phyloP scores from a whole-genome alignment of 2,329 filamentous ascomycete species.

The Sarocladiaceae sp. region DNA sequence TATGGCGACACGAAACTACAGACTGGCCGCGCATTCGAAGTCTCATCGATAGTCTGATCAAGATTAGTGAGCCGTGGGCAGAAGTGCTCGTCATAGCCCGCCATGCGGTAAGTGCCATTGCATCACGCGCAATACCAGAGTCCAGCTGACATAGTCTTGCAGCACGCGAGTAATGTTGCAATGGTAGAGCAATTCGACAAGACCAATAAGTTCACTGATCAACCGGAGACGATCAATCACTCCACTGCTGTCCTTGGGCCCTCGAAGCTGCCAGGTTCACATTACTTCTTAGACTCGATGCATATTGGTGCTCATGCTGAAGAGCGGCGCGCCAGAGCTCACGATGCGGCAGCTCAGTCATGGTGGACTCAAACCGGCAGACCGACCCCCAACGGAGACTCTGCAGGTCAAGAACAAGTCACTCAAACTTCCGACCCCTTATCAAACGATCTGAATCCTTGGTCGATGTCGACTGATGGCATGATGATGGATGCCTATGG shows the following conservation, averaged over 20 bases:
- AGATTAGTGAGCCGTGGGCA: constrained; percentile 28
- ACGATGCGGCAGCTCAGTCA: constrained; percentile 14
- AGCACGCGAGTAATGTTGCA: constrained; percentile 25
- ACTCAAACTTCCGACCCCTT: neutral
- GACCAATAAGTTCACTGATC: constrained; percentile 23
- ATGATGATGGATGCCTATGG: neutral
- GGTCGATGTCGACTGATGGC: too few species aligned
- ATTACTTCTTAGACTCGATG: constrained; percentile 20
- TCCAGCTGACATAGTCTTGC: neutral
- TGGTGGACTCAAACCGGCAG: neutral
- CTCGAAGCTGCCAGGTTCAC: constrained; percentile 19
- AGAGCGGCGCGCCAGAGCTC: constrained; percentile 14
- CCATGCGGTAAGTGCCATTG: constrained; percentile 21
- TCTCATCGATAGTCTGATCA: constrained; percentile 29
- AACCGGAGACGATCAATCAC: constrained; percentile 12
- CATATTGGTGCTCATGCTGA: neutral
- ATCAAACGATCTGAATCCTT: too few species aligned
- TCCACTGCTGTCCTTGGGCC: constrained; percentile 13
- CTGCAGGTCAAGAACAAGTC: neutral
- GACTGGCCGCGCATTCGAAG: constrained; percentile 26
- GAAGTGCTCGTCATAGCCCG: constrained; percentile 22
- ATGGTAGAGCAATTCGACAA: constrained; percentile 27
- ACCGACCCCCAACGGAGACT: neutral
- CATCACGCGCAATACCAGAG: neutral
- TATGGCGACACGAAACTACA: constrained; percentile 27